Conservation (phyloP, 2,329 filamentous ascomycete species). For the Acarospora socialis region DNA sequence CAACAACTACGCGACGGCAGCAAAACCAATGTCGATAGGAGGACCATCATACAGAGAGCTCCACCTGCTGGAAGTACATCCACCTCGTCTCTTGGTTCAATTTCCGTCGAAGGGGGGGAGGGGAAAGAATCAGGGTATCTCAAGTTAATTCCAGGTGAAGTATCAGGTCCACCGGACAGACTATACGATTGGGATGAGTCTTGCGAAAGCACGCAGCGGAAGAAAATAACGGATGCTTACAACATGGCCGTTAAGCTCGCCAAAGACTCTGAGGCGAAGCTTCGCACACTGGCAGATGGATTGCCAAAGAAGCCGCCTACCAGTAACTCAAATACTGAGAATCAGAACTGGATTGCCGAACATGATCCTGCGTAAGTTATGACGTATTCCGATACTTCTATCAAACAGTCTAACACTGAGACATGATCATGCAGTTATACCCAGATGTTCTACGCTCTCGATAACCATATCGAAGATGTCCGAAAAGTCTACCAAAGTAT, state of each 20-base stretch:
- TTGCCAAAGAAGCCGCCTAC: slow-evolving; percentile 1
- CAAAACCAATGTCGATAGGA: too few relatives aligned
- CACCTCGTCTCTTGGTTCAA: too few relatives aligned
- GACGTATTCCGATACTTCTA: too few relatives aligned
- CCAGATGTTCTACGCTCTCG: slow-evolving; percentile 9
- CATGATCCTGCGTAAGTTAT: slow-evolving; percentile 6
- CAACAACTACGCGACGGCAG: too few relatives aligned
- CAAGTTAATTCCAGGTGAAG: slow-evolving; percentile 1
- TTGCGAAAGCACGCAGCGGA: slow-evolving; percentile 2
- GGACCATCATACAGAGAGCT: too few relatives aligned
- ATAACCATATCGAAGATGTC: slow-evolving; percentile 5
- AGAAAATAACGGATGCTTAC: slow-evolving; percentile 3
- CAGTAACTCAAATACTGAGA: slow-evolving; percentile 6
- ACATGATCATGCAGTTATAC: too few relatives aligned
- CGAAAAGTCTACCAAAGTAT: slow-evolving; percentile 4
- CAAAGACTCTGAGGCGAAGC: slow-evolving; percentile 1
- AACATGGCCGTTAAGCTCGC: slow-evolving; percentile 1
- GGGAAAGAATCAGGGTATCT: slow-evolving; percentile 5
- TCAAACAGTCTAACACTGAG: too few relatives aligned
- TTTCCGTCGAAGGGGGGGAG: slow-evolving; percentile 2
- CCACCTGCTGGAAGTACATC: too few relatives aligned
- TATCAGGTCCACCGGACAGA: slow-evolving; percentile 3
- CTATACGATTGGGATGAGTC: slow-evolving; percentile 9
- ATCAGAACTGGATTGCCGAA: slow-evolving; percentile 2
- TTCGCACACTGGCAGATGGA: not conserved